Evolutionary conservation across 225 moss, liverwort and hornwort genomes (phyloP), one percentile per base, ranked within the genome.

Genomic region (Physcomitrium patens): DNA sequence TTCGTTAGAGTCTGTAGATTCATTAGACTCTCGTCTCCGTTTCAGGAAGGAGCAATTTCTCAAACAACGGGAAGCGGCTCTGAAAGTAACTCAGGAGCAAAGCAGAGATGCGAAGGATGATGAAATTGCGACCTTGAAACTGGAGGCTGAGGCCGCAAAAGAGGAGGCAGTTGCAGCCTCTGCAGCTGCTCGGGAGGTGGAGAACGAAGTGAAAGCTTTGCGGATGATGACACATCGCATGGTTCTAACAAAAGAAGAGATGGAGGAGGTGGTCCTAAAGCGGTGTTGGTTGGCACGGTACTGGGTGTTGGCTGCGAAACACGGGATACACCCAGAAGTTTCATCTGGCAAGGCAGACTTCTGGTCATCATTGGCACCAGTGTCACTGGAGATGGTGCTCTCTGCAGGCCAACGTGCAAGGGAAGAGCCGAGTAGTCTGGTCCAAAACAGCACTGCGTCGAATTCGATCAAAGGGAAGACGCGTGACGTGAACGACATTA

Each of bases 201-300:
- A 92, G 67, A 81, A 59, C 20, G 94, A 95, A 81, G 92, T 88
- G 22, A 89, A 86, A 44, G 87, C 89, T 3, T 79, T 95, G 83
- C 78, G 94, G 12, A 92, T 83, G 68, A 89, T 95, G 71, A 92
- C 94, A 0, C 84, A 92, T 46, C 87, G 94, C 50, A 95, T 95
- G 92, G 75, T 89, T 50, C 81, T 95, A 22, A 95, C 91, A 5
- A 87, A 88, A 22, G 94, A 95, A 49, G 94, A 95, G 62, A 92
- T 92, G 87, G 94, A 92, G 55, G 92, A 95, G 80, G 90, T 95
- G 27, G 91, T 89, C 7, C 44, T 95, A 60, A 95, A 95, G 55
- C 89, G 94, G 13, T 94, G 94, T 55, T 94, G 94, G 94, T 76
- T 94, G 7, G 92, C 94, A 5, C 90, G 94, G 5, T 92, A 90